Percentiles rank a stretch among this genome's conserved stretches.
Evolutionary conservation across 768 basidiomycete genomes (phyloP).

Genomic region (Psilocybe tampanensis): DNA sequence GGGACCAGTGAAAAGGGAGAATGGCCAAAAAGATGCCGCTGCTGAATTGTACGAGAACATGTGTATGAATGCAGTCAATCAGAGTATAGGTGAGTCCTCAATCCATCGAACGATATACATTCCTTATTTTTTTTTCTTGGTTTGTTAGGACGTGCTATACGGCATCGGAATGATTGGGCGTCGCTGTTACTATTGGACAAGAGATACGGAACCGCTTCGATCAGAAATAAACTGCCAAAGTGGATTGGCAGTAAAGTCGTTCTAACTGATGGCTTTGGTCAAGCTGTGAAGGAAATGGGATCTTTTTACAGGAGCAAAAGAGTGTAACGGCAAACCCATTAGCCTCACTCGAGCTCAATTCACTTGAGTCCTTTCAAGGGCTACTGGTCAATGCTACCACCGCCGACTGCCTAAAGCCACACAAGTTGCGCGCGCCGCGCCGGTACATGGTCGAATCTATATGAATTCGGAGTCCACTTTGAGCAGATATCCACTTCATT

Average conservation of each 20-base stretch:
- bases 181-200: constrained; percentile 85
- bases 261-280: constrained; percentile 68
- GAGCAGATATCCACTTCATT: too few relatives aligned
- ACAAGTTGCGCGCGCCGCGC: too few relatives aligned
- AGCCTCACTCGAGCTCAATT: too few relatives aligned
- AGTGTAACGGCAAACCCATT: background rate
- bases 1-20: constrained; percentile 30
- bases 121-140: background rate
- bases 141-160: constrained; percentile 81
- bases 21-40: constrained; percentile 63
- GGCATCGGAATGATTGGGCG: constrained; percentile 92
- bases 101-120: background rate
- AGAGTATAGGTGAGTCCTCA: constrained; percentile 79
- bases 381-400: too few relatives aligned
- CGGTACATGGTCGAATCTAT: too few relatives aligned
- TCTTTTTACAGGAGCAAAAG: constrained; percentile 69
- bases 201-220: constrained; percentile 71
- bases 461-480: too few relatives aligned
- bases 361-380: too few relatives aligned
- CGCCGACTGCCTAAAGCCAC: too few relatives aligned
- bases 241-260: constrained; percentile 79
- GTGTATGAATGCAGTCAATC: constrained; percentile 95
- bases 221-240: constrained; percentile 80
- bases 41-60: constrained; percentile 88
- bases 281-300: constrained; percentile 67